Conservation (phyloP, 768 basidiomycete genomes). For the Chlorophyllum brunneum region DNA sequence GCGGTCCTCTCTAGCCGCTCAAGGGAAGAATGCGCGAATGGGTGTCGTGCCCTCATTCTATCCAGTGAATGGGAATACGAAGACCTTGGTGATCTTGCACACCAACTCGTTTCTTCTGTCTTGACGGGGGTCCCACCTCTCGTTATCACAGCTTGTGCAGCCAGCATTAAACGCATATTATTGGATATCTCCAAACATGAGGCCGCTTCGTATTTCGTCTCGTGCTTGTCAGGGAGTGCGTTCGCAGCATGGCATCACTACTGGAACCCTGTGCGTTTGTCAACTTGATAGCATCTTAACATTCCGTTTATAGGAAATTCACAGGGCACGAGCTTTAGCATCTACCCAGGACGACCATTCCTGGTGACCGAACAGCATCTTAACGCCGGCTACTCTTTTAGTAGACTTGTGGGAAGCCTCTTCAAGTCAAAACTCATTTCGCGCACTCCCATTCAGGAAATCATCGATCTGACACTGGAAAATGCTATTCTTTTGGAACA, state of each 20-base stretch:
- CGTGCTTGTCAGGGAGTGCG: constrained; percentile 7
- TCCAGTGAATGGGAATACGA: constrained; percentile 3
- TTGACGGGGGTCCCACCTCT: background rate
- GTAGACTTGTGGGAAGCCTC: constrained; percentile 6
- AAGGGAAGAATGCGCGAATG: background rate
- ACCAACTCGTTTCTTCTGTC: constrained; percentile 3
- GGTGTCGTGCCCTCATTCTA: constrained; percentile 1
- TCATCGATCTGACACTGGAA: constrained; percentile 8
- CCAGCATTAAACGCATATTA: background rate
- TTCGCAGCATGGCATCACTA: constrained; percentile 11
- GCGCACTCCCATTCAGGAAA: background rate
- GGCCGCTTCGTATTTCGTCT: constrained; percentile 3
- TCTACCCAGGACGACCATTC: constrained; percentile 5
- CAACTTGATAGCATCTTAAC: background rate
- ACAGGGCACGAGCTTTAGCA: constrained; percentile 3
- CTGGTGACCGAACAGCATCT: constrained; percentile 5
- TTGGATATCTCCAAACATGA: constrained; percentile 7
- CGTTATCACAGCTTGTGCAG: background rate
- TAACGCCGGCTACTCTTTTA: constrained; percentile 1
- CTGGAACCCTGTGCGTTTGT: constrained; percentile 10
- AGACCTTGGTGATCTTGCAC: constrained; percentile 4
- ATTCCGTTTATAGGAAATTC: background rate
- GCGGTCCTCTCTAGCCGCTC: background rate
- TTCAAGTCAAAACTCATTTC: background rate
- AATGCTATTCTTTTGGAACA: constrained; percentile 7